These are phyloP conservation scores for Fonsecaea pedrosoi DNA, from an alignment of 2,329 filamentous ascomycete genomes.

Conservation along the genomic window DNA sequence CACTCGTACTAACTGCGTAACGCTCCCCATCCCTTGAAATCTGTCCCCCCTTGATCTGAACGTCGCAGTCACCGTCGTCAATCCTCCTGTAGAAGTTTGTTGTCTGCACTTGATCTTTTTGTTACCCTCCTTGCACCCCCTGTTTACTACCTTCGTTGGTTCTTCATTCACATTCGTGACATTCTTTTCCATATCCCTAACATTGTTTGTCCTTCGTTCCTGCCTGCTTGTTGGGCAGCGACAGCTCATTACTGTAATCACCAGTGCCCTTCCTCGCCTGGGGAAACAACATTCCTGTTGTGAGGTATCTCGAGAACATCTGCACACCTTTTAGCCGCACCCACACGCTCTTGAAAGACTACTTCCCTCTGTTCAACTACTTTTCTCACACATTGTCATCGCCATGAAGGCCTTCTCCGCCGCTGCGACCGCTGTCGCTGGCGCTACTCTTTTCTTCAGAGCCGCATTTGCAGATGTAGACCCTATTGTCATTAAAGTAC, in stretches of 20 bases:
- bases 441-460: constrained; percentile 38
- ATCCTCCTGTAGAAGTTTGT: background rate
- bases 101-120: constrained; percentile 1
- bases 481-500: constrained; percentile 69
- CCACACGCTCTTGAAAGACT: constrained; percentile 13
- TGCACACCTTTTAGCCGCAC: constrained; percentile 19
- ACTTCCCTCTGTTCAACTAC: constrained; percentile 12
- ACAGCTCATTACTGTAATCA: constrained; percentile 25
- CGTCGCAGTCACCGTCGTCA: constrained; percentile 2
- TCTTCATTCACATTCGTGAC: constrained; percentile 30
- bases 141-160: constrained; percentile 1
- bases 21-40: constrained; percentile 4
- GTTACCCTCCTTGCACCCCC: background rate
- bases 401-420: constrained; percentile 40
- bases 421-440: constrained; percentile 35
- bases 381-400: constrained; percentile 26
- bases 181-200: constrained; percentile 27
- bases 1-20: too few relatives aligned
- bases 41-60: constrained; percentile 7
- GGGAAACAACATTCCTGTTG: constrained; percentile 19
- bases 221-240: constrained; percentile 30
- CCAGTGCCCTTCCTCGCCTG: constrained; percentile 9
- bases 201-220: constrained; percentile 32
- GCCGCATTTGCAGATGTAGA: constrained; percentile 55
- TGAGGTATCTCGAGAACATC: constrained; percentile 15